Percentiles rank a stretch among this genome's conserved stretches.
Evolutionary conservation across 768 basidiomycete genomes (phyloP).

Genomic region (Lenzites betulinus): DNA sequence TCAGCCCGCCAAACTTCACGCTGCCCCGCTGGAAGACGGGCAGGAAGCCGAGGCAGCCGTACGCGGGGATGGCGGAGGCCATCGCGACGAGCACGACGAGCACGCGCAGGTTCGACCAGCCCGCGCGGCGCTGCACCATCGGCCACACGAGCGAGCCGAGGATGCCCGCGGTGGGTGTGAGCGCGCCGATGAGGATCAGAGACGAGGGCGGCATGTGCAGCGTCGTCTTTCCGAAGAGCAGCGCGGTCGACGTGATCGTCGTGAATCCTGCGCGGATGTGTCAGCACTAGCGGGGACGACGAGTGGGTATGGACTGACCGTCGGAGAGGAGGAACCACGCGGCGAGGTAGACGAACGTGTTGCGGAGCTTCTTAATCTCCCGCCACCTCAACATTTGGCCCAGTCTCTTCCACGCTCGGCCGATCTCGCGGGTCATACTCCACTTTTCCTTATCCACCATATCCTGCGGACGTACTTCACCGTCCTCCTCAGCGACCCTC

Average conservation of each 20-base stretch:
- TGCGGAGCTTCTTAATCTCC: constrained; percentile 72
- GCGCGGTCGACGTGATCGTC: constrained; percentile 88
- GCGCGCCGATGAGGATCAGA: constrained; percentile 76
- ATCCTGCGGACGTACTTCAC: not conserved
- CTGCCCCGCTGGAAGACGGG: constrained; percentile 44
- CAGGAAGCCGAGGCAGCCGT: constrained; percentile 83
- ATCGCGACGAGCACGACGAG: constrained; percentile 68
- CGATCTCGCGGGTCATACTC: constrained; percentile 54
- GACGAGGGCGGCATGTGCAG: constrained; percentile 78
- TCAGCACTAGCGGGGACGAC: not conserved
- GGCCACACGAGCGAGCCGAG: constrained; percentile 86
- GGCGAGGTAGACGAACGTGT: constrained; percentile 87
- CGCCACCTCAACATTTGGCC: constrained; percentile 71
- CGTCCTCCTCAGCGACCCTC: constrained; percentile 13
- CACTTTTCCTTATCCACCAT: constrained; percentile 34
- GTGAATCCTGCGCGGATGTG: constrained; percentile 66
- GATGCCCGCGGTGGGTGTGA: constrained; percentile 80
- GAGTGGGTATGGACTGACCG: constrained; percentile 46
- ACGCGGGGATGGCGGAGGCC: constrained; percentile 70
- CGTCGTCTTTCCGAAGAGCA: constrained; percentile 90
- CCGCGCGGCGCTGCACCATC: constrained; percentile 59
- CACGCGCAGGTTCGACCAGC: constrained; percentile 67
- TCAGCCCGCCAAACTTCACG: constrained; percentile 68
- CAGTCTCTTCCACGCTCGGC: constrained; percentile 73
- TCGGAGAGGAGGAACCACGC: constrained; percentile 97